Evolutionary conservation across 805 yeast species (phyloP), one percentile per base, ranked within the genome.

Genomic region (Lipomyces japonicus): DNA sequence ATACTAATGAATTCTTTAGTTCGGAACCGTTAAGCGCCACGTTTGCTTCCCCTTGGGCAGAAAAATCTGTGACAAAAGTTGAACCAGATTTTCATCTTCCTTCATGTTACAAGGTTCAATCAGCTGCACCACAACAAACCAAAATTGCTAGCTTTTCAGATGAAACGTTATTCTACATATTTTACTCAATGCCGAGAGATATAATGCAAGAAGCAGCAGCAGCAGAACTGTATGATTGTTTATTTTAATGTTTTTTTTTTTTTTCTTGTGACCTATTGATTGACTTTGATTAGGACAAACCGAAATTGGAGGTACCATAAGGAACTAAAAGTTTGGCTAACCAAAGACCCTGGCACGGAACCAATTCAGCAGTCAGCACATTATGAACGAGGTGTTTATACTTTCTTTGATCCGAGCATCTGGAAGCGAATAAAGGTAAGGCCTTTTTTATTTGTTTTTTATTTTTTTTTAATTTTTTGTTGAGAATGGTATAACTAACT

Each of bases 241-340:
- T 6, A 22, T 24, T 6, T 38, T 38, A 10, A 36, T 36, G 12
- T 10, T 36, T 12, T 9, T 16, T 16, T 9, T 36, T 16, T n/a
- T n/a, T n/a, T n/a, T n/a, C n/a, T n/a, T n/a, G n/a, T n/a, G n/a
- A n/a, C n/a, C n/a, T 36, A 36, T 36, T 10, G 9, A 12, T 36
- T 10, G 10, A 10, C 10, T 10, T 36, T 36, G 18, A 10, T 3
- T 28, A 41, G 39, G 31, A 87, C 88, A 61, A 81, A 81, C 55
- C 77, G 98, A 61, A 93, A 91, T 69, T 93, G 99, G 99, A 78
- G 97, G 59, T 93, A 86, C 64, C 98, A 93, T 70, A 91, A 89
- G 70, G 95, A 88, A 54, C 77, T 93, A 49, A 95, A 90, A 71
- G 89, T 93, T 44, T 93, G 98, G 98, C 72, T 93, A 51, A 93